These are phyloP conservation scores for Thamnidium elegans DNA, from an alignment of 192 early-diverging fungal genomes.

Conservation along the genomic window DNA sequence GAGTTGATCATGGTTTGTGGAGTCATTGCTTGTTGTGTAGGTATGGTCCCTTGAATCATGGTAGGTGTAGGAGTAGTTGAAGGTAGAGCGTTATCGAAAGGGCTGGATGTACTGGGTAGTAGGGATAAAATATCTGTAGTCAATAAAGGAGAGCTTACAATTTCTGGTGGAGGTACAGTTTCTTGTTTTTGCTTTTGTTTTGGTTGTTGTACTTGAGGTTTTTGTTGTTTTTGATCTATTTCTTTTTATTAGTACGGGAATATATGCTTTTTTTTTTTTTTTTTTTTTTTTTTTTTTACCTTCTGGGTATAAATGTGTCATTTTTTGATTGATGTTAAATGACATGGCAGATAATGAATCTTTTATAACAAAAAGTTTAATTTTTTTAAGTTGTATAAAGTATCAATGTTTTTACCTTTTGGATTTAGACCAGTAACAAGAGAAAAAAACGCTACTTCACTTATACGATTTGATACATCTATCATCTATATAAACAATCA, in stretches of 20 bases:
- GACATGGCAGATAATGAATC: no score
- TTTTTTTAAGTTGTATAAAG: background rate
- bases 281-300: background rate
- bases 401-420: background rate
- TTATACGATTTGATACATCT: constrained; percentile 8
- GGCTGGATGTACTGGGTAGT: background rate
- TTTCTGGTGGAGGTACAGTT: background rate
- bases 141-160: background rate
- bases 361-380: background rate
- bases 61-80: background rate
- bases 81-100: background rate
- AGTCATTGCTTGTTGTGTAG: no score
- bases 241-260: background rate
- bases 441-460: constrained; percentile 20
- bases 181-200: constrained; percentile 2
- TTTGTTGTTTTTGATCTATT: background rate
- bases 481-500: constrained; percentile 2
- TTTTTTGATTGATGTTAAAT: no score
- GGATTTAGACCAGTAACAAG: constrained; percentile 15
- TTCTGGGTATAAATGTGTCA: no score
- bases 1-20: no score
- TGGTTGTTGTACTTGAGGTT: background rate
- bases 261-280: background rate
- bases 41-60: no score
- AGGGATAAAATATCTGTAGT: background rate